These are phyloP conservation scores for Tetrapisispora pingtungensis DNA, from an alignment of 805 yeast species.

Conservation along the genomic window DNA sequence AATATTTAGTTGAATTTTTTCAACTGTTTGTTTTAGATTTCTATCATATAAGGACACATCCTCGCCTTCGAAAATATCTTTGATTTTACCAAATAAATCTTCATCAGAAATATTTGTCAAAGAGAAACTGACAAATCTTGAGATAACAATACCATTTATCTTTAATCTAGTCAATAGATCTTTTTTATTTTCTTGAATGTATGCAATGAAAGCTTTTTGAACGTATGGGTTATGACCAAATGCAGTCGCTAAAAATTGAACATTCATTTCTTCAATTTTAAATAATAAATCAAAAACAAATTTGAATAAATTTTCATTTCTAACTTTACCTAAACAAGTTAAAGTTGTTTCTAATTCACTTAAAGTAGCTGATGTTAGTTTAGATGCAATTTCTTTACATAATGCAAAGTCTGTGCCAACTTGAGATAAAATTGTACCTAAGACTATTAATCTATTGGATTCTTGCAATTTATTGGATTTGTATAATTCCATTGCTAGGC, in stretches of 20 bases:
- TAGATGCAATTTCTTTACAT: slow-evolving; percentile 31
- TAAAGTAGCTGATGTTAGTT: slow-evolving; percentile 37
- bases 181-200: slow-evolving; percentile 35
- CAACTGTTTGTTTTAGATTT: slow-evolving; percentile 11
- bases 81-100: slow-evolving; percentile 28
- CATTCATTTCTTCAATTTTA: slow-evolving; percentile 42
- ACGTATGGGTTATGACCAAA: slow-evolving; percentile 35
- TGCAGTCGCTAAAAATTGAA: slow-evolving; percentile 39
- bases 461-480: slow-evolving; percentile 1
- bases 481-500: slow-evolving; percentile 4
- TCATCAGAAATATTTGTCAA: slow-evolving; percentile 30
- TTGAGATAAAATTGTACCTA: slow-evolving; percentile 35
- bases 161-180: slow-evolving; percentile 34
- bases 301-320: slow-evolving; percentile 29
- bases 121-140: slow-evolving; percentile 33
- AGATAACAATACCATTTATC: slow-evolving; percentile 37
- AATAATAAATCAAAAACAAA: slow-evolving; percentile 31
- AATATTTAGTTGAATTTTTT: slow-evolving; percentile 10
- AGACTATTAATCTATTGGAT: slow-evolving; percentile 30
- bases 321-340: slow-evolving; percentile 38
- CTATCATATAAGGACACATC: slow-evolving; percentile 12
- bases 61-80: slow-evolving; percentile 29
- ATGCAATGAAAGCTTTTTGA: slow-evolving; percentile 37
- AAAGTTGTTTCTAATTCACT: slow-evolving; percentile 46
- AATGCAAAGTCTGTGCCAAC: slow-evolving; percentile 24